Percentiles rank a stretch among this genome's conserved stretches.
Evolutionary conservation across 352 stramenopile species (phyloP).

Genomic region (Globisporangium cylindrosporum): DNA sequence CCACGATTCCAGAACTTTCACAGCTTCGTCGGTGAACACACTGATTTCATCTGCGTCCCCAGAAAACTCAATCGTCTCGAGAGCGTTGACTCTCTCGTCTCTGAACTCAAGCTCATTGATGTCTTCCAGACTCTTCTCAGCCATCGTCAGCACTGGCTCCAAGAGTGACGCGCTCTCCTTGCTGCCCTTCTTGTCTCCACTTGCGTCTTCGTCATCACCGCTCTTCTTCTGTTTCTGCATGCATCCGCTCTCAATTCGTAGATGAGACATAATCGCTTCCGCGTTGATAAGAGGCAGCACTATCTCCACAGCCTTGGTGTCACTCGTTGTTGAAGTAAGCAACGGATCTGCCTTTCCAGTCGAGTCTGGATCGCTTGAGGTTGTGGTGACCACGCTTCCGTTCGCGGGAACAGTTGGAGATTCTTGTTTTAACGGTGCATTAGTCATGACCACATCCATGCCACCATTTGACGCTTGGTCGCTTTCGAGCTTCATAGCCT

Average conservation of each 20-base stretch:
- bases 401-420: background rate
- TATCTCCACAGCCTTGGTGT: background rate
- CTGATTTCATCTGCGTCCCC: constrained; percentile 27
- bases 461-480: background rate
- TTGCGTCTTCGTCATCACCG: constrained; percentile 23
- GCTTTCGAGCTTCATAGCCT: constrained; percentile 4
- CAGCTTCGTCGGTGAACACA: constrained; percentile 51
- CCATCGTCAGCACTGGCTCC: constrained; percentile 54
- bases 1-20: constrained; percentile 71
- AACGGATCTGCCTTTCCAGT: background rate
- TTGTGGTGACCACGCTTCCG: background rate
- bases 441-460: background rate
- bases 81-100: constrained; percentile 55
- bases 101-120: constrained; percentile 67
- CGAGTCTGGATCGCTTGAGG: background rate
- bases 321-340: background rate
- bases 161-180: constrained; percentile 33
- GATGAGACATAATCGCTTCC: constrained; percentile 56
- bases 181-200: constrained; percentile 10
- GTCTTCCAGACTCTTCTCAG: constrained; percentile 61
- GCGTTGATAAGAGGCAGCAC: constrained; percentile 25
- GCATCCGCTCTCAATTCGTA: constrained; percentile 73
- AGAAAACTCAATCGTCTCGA: constrained; percentile 55
- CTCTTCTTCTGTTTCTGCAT: constrained; percentile 39
- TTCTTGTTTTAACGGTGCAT: background rate